A percentile compares a stretch with the other conserved stretches of the same genome.
These are phyloP conservation scores for Colletotrichum falcatum DNA, from an alignment of 2,329 filamentous ascomycete species.

Conservation along the genomic window DNA sequence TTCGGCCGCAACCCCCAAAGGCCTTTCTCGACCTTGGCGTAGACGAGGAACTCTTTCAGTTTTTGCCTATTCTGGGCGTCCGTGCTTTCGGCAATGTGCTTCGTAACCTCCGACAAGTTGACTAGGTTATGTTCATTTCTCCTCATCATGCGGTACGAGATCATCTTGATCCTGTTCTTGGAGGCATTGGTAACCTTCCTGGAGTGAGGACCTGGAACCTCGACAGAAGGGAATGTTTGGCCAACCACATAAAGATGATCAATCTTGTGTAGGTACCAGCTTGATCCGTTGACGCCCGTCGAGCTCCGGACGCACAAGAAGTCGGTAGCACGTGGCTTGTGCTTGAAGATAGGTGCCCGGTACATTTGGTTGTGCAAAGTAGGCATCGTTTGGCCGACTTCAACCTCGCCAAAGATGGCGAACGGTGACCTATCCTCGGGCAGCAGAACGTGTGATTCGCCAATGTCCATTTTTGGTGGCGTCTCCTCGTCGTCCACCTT, in stretches of 20 bases:
- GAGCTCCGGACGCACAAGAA: slow-evolving; percentile 88
- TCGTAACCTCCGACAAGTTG: slow-evolving; percentile 86
- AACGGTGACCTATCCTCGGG: slow-evolving; percentile 97
- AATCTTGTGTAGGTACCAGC: slow-evolving; percentile 87
- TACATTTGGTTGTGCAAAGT: slow-evolving; percentile 97
- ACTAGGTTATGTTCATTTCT: slow-evolving; percentile 78
- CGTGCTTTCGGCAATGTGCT: slow-evolving; percentile 91
- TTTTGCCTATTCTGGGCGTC: slow-evolving; percentile 97
- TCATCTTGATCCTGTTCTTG: slow-evolving; percentile 96
- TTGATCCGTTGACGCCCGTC: slow-evolving; percentile 81
- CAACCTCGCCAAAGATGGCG: slow-evolving; percentile 92
- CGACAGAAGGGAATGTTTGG: slow-evolving; percentile 90
- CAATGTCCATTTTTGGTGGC: slow-evolving; percentile 84
- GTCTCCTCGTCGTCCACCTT: slow-evolving; percentile 77
- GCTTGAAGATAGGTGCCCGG: slow-evolving; percentile 91
- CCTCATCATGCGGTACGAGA: slow-evolving; percentile 88
- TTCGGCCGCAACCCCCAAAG: slow-evolving; percentile 81
- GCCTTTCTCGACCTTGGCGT: slow-evolving; percentile 87
- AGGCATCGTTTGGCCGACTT: slow-evolving; percentile 89
- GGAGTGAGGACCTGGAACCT: slow-evolving; percentile 93
- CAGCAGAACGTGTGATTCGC: slow-evolving; percentile 87
- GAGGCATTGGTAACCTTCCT: slow-evolving; percentile 96
- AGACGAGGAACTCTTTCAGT: slow-evolving; percentile 94
- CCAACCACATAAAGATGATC: slow-evolving; percentile 93
- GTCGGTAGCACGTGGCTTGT: slow-evolving; percentile 81